phyloP scores from a whole-genome alignment of 2,329 filamentous ascomycete species.

The Aspergillus vadensis region DNA sequence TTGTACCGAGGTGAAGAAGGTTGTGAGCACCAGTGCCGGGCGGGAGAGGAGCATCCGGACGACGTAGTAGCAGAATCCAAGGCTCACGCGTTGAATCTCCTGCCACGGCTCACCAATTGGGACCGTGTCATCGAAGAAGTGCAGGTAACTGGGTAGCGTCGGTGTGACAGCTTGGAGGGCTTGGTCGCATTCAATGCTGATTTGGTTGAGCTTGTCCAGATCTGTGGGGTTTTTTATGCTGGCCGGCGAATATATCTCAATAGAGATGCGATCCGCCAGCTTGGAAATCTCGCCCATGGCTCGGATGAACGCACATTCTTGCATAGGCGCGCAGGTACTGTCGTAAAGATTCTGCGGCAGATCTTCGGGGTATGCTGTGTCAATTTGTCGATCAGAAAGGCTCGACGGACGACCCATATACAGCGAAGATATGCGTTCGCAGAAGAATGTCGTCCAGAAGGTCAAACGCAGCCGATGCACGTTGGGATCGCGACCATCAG shows the following conservation, averaged over 20 bases:
- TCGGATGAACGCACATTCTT: constrained; percentile 13
- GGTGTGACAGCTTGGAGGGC: constrained; percentile 12
- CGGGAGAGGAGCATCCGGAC: constrained; percentile 17
- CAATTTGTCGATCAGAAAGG: constrained; percentile 17
- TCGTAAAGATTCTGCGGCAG: background rate
- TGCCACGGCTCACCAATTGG: constrained; percentile 17
- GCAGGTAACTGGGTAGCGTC: constrained; percentile 12
- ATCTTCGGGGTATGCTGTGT: constrained; percentile 18
- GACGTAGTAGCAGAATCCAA: constrained; percentile 13
- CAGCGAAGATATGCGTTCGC: constrained; percentile 17
- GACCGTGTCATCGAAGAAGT: constrained; percentile 17
- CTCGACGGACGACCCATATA: constrained; percentile 18
- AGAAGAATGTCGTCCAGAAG: constrained; percentile 17
- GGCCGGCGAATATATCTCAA: constrained; percentile 16
- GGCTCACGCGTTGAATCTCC: constrained; percentile 17
- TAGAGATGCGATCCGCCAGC: constrained; percentile 14
- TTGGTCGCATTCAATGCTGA: constrained; percentile 12
- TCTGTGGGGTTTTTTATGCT: constrained; percentile 12
- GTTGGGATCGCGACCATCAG: constrained; percentile 11
- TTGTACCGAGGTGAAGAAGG: constrained; percentile 12
- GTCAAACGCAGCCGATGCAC: constrained; percentile 16
- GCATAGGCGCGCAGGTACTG: background rate
- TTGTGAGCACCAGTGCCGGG: constrained; percentile 13
- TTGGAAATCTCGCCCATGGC: constrained; percentile 17
- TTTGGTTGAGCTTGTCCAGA: constrained; percentile 8